Evolutionary conservation across 2,329 filamentous ascomycete species (phyloP).

Genomic region (Lojkania enalia): DNA sequence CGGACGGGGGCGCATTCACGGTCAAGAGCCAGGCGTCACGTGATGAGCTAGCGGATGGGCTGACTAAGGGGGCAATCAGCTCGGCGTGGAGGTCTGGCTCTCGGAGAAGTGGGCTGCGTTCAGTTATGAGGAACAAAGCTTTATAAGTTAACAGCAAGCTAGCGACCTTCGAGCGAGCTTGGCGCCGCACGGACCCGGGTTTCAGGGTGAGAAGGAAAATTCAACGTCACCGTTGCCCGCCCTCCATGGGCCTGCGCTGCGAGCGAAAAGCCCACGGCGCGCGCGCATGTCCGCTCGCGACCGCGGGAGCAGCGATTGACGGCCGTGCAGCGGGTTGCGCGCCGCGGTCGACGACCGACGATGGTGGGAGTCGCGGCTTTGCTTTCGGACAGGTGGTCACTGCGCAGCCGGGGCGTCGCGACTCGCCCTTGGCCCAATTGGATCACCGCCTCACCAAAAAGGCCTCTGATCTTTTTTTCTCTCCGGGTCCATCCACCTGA

Average conservation of each 20-base stretch:
- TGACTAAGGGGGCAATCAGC: constrained; percentile 5
- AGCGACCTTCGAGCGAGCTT: constrained; percentile 21
- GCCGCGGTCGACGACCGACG: too few relatives aligned
- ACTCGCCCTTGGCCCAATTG: neutral
- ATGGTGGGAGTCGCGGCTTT: neutral
- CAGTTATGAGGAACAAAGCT: constrained; percentile 32
- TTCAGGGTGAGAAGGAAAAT: constrained; percentile 36
- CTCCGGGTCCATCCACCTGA: too few relatives aligned
- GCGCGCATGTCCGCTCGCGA: too few relatives aligned
- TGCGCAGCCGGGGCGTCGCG: constrained; percentile 1
- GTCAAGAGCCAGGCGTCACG: constrained; percentile 2
- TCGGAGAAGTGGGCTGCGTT: constrained; percentile 34
- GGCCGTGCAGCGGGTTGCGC: neutral
- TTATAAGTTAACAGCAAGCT: constrained; percentile 29
- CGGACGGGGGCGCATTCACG: neutral
- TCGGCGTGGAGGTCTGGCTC: constrained; percentile 26
- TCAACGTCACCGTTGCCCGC: constrained; percentile 14
- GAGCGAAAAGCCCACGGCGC: neutral
- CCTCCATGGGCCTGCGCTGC: constrained; percentile 12
- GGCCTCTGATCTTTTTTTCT: too few relatives aligned
- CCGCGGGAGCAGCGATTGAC: neutral
- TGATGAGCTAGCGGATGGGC: neutral
- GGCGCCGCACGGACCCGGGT: constrained; percentile 25
- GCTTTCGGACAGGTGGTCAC: constrained; percentile 8
- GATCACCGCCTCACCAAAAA: constrained; percentile 16